Conservation (phyloP, 345 rosid genomes). For the Erysimum cheiranthoides region DNA sequence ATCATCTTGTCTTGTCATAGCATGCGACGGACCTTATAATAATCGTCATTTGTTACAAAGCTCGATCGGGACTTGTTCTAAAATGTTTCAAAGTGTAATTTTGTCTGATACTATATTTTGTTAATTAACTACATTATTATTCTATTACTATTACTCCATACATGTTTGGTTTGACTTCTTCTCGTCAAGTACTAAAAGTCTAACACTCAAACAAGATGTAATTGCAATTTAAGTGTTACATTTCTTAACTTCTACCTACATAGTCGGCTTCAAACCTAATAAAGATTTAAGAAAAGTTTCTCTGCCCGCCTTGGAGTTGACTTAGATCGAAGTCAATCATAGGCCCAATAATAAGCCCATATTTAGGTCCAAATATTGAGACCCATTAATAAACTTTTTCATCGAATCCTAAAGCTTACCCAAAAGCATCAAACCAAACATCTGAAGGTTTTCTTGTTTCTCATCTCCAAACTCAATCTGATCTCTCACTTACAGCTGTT, state of each 20-base stretch:
- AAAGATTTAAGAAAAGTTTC: neutral
- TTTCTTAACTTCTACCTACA: neutral
- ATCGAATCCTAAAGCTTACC: slow-evolving; percentile 1
- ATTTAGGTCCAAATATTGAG: neutral
- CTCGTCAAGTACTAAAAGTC: neutral
- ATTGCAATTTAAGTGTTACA: neutral
- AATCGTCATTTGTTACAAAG: neutral
- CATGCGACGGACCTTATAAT: neutral
- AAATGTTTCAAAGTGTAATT: neutral
- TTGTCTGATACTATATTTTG: no score
- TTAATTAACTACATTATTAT: no score
- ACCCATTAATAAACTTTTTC: slow-evolving; percentile 8
- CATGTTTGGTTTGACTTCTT: neutral
- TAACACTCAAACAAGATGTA: neutral
- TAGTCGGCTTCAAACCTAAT: neutral
- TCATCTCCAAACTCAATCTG: neutral
- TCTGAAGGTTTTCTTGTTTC: neutral
- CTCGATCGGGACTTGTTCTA: neutral
- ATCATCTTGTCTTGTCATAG: neutral
- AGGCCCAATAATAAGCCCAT: slow-evolving; percentile 10
- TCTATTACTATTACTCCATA: no score
- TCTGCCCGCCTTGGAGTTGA: neutral
- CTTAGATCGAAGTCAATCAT: neutral
- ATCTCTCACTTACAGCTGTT: slow-evolving; percentile 24
- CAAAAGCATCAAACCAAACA: slow-evolving; percentile 19